Base-by-base conservation (phyloP, 495 filamentous ascomycete species). In the Xylaria castorea region DNA sequence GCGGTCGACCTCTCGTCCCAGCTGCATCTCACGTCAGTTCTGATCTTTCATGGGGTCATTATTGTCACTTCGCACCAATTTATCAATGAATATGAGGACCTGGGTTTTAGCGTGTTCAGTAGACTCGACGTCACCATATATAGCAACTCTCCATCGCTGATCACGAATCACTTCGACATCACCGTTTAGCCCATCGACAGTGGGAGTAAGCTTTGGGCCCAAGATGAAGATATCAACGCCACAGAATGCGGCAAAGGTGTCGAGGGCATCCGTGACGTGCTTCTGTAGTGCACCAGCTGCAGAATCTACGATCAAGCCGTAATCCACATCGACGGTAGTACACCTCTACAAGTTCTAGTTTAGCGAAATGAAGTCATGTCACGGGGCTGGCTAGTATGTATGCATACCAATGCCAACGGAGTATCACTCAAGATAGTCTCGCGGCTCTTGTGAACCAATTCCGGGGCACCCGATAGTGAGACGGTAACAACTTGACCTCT, bases 201-300 rank as follows among this genome's bases (percentile, higher is more conserved):
- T 92, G 11, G 86, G 87, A 20, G 86, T 85, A 58, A 90, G 87
- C 82, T 93, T 97, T 30, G 93, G 95, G 64, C 91, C 93, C 70
- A 98, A 87, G 22, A 99, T 84, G 82, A 99, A 99, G 75, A 99
- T 96, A 80, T 98, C 97, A 69, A 97, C 94, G 34, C 95, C 96
- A 72, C 94, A 97, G 79, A 91, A 94, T 58, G 84, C 86, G 27
- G 96, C 92, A 78, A 96, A 88, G 46, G 90, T 89, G 78, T 98
- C 92, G 72, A 98, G 86, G 76, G 95, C 93, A 34, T 92, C 89
- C n/a, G 94, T 86, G 27, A 98, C 91, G 12, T 82, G 80, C 74
- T 85, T 83, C 73, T 89, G 90, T 5, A 87, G 75, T 25, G 89
- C 83, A 72, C 91, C 87, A 62, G 93, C 91, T 73, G 90, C 90